Evolutionary conservation across 2,329 filamentous ascomycete genomes (phyloP).

Genomic region (Fusarium annulatum): DNA sequence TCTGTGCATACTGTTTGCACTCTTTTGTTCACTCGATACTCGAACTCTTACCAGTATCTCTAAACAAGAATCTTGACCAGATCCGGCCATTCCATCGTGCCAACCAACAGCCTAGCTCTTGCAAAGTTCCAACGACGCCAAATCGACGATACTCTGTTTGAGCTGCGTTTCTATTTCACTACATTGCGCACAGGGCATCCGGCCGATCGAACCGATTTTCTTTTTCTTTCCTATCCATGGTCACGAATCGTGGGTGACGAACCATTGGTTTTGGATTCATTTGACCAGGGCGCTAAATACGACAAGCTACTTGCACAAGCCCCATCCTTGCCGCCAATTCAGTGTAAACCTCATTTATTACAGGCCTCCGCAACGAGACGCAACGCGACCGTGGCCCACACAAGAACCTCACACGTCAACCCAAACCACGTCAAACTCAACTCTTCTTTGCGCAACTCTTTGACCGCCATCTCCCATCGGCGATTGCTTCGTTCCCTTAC

Average conservation of each 20-base stretch:
- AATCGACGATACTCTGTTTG: neutral
- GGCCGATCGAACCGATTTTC: neutral
- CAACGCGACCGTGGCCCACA: conserved; percentile 42
- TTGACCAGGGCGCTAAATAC: conserved; percentile 31
- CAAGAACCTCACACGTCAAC: conserved; percentile 25
- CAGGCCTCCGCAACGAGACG: conserved; percentile 30
- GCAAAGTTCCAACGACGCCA: conserved; percentile 17
- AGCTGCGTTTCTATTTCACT: neutral
- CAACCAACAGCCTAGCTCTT: conserved; percentile 16
- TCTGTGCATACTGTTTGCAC: conserved; percentile 8
- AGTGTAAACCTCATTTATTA: conserved; percentile 29
- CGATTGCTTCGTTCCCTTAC: conserved; percentile 26
- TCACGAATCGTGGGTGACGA: conserved; percentile 18
- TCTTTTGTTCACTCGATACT: conserved; percentile 7
- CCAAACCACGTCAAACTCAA: conserved; percentile 11
- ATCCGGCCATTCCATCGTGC: conserved; percentile 27
- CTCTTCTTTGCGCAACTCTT: conserved; percentile 17
- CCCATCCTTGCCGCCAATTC: conserved; percentile 9
- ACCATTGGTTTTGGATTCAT: conserved; percentile 9
- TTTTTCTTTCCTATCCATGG: neutral
- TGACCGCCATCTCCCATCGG: conserved; percentile 29
- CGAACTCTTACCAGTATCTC: conserved; percentile 9
- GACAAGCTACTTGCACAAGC: conserved; percentile 5
- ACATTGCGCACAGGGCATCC: conserved; percentile 18
- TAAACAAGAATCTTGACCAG: conserved; percentile 3